A percentile compares a stretch with the other conserved stretches of the same genome.
Conservation (phyloP, 169 alveolate genomes). For the Plasmodium knowlesi region DNA sequence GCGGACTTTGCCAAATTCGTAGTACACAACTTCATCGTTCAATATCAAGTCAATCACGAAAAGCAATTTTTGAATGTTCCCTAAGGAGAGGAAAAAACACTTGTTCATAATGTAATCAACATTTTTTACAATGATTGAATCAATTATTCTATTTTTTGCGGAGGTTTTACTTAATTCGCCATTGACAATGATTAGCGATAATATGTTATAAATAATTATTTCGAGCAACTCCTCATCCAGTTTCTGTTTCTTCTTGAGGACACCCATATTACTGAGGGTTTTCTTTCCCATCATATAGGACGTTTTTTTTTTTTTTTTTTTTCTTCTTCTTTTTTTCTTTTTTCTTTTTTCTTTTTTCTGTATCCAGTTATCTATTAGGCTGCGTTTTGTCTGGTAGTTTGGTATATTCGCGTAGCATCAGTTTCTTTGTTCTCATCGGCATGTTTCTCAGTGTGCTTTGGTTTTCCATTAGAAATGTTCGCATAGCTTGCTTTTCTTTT, state of each 20-base stretch:
- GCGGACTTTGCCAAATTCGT: constrained; percentile 30
- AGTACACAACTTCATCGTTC: constrained; percentile 57
- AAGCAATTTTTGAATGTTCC: constrained; percentile 34
- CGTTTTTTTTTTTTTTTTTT: too few relatives aligned
- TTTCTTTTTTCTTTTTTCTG: constrained; percentile 16
- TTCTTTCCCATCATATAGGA: constrained; percentile 3
- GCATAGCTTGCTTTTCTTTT: not conserved
- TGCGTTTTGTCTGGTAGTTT: not conserved
- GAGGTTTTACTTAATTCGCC: constrained; percentile 40
- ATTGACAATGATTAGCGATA: constrained; percentile 26
- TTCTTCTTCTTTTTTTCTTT: too few relatives aligned
- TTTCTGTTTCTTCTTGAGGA: not conserved
- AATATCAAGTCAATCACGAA: constrained; percentile 45
- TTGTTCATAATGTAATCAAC: constrained; percentile 29
- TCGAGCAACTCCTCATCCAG: constrained; percentile 39
- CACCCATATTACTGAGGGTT: not conserved
- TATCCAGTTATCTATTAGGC: not conserved
- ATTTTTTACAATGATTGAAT: constrained; percentile 28
- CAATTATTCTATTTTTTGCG: constrained; percentile 45
- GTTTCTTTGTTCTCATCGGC: not conserved
- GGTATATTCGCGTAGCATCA: not conserved
- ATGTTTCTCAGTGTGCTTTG: not conserved
- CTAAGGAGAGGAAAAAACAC: constrained; percentile 13
- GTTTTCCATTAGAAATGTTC: not conserved
- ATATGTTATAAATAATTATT: constrained; percentile 40